These are phyloP conservation scores for Alternaria angustiovoidea DNA, from an alignment of 2,329 filamentous ascomycete species.

Conservation along the genomic window DNA sequence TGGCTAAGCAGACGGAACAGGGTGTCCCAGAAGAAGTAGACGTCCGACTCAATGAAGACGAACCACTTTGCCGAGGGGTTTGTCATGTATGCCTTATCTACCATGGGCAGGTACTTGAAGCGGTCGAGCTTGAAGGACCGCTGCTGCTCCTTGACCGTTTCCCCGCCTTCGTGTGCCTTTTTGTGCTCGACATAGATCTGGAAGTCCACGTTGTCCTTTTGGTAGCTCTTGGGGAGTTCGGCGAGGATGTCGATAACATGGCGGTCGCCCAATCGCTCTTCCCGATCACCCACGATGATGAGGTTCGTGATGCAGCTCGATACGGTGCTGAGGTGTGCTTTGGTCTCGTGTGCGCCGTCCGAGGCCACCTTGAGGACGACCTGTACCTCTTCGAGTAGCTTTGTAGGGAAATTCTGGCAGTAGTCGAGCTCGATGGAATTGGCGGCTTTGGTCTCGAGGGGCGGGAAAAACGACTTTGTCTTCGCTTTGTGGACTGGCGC, in stretches of 20 bases:
- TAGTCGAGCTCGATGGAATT: conserved; percentile 47
- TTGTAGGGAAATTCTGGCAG: conserved; percentile 52
- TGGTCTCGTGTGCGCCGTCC: conserved; percentile 53
- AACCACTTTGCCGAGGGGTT: conserved; percentile 50
- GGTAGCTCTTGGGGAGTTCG: conserved; percentile 56
- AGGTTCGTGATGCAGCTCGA: conserved; percentile 64
- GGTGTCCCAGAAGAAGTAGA: conserved; percentile 52
- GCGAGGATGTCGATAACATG: conserved; percentile 60
- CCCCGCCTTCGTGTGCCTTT: conserved; percentile 48
- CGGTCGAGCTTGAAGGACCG: conserved; percentile 65
- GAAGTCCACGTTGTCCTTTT: conserved; percentile 59
- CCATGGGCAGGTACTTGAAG: conserved; percentile 67
- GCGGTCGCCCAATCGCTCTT: conserved; percentile 61
- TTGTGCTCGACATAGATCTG: conserved; percentile 59
- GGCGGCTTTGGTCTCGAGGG: conserved; percentile 40
- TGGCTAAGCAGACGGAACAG: conserved; percentile 53
- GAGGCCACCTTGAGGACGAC: conserved; percentile 61
- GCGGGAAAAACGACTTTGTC: conserved; percentile 50
- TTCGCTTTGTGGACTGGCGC: conserved; percentile 38
- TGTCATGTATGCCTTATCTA: conserved; percentile 58
- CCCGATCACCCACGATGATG: conserved; percentile 67
- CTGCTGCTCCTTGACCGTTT: conserved; percentile 56
- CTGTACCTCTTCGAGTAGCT: conserved; percentile 55
- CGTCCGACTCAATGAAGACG: conserved; percentile 51
- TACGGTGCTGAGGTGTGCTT: conserved; percentile 61